Base-by-base conservation (phyloP, 192 early-diverging fungal genomes). In the Coemansia nantahalensis region DNA sequence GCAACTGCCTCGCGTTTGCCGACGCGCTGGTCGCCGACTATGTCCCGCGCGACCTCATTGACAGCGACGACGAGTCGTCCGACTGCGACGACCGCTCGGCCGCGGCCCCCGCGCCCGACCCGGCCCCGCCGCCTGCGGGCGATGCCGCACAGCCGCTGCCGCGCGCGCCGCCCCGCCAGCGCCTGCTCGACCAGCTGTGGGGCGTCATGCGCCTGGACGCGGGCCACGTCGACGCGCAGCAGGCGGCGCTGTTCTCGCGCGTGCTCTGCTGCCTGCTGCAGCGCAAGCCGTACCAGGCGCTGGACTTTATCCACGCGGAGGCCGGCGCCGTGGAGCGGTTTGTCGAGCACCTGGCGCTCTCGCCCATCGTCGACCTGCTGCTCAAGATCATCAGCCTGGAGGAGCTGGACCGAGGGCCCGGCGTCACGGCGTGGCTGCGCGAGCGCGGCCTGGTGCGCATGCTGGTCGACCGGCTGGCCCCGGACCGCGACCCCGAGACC, bases 351-450 rank as follows among this genome's bases (percentile, higher is more conserved):
- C 81, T 98, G 63, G 84, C 84, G 21, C 89, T 84, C 40, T 91
- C 92, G 11, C 81, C 93, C 1, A 88, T 95, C 37, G 89, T 90
- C 48, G 95, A 98, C 60, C 77, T 98, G 26, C 65, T 98, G 40
- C 83, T 98, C 39, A 96, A 92, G 54, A 80, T 98, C 12, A 89
- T 98, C 48, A 93, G 90, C 58, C 78, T 94, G 51, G 92, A 93
- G 42, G 95, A 98, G 55, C 75, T 92, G 16, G 84, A 88, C 14
- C 88, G 92, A 55, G 92, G 87, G 2, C 79, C 83, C 15, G 90
- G 92, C 15, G 83, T 94, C 40, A 87, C 94, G 22, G 84, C 89
- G 84, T 98, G 95, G 95, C 80, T 98, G 38, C 87, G 85, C 63
- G 80, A 83, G 33, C 66, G 91, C 68, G 80, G 84, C 7, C 77